Percentiles rank a stretch among this genome's conserved stretches.
phyloP scores from a whole-genome alignment of 2,329 filamentous ascomycete species.

The Aureobasidium vineae region DNA sequence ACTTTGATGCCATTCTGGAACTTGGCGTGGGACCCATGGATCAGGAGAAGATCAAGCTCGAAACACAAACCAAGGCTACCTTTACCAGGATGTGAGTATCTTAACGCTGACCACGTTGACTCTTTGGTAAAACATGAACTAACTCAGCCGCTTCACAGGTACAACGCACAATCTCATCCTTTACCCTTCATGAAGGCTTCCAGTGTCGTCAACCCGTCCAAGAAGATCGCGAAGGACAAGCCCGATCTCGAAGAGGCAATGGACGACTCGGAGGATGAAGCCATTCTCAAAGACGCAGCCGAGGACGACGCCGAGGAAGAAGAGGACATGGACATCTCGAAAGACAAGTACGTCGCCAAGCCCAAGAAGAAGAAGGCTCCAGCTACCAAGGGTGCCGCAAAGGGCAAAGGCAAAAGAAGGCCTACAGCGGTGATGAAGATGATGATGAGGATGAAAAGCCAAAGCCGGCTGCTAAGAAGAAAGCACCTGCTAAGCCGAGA shows the following conservation, averaged over 20 bases:
- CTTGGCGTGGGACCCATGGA: constrained; percentile 83
- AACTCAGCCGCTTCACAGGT: constrained; percentile 52
- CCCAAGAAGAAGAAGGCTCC: constrained; percentile 68
- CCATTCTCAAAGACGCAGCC: constrained; percentile 44
- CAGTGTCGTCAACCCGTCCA: constrained; percentile 70
- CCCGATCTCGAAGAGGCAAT: constrained; percentile 96
- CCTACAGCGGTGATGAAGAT: constrained; percentile 38
- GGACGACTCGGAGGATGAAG: constrained; percentile 71
- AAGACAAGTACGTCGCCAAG: constrained; percentile 94
- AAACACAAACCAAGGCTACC: constrained; percentile 78
- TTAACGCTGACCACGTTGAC: neutral
- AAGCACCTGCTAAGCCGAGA: constrained; percentile 48
- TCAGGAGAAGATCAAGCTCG: constrained; percentile 71
- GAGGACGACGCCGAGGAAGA: constrained; percentile 64
- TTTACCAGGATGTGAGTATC: constrained; percentile 80
- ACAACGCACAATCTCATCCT: constrained; percentile 83
- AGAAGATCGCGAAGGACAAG: constrained; percentile 66
- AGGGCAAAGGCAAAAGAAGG: constrained; percentile 46
- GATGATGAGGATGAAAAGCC: constrained; percentile 47
- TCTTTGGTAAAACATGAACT: constrained; percentile 26
- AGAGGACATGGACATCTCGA: constrained; percentile 78
- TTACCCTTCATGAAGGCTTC: constrained; percentile 95
- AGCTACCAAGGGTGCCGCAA: constrained; percentile 42
- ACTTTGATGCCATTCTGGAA: constrained; percentile 90
- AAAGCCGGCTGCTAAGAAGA: constrained; percentile 55